Conservation (phyloP, 164 flowering plant genomes). For the Sedum album region DNA sequence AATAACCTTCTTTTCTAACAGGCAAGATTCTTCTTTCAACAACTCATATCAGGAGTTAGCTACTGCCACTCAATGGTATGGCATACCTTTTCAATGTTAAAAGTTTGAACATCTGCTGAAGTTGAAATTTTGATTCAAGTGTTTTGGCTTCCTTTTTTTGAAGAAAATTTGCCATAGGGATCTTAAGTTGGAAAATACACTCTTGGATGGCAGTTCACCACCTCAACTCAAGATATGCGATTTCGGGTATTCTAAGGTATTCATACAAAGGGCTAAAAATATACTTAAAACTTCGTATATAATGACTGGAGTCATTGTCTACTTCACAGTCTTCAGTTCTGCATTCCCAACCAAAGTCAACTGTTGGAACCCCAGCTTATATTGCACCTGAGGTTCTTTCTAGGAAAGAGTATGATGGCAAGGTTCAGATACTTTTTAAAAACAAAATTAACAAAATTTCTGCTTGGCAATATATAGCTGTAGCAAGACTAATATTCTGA, state of each 20-base stretch:
- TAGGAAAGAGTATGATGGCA: slow-evolving; percentile 3
- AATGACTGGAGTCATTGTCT: neutral
- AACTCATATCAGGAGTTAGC: slow-evolving; percentile 11
- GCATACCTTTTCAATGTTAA: neutral
- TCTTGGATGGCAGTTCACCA: slow-evolving; percentile 2
- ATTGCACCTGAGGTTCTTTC: slow-evolving; percentile 8
- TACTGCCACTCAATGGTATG: slow-evolving; percentile 10
- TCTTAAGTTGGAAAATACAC: slow-evolving; percentile 9
- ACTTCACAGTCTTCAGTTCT: slow-evolving; percentile 1
- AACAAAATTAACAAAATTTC: too few relatives aligned
- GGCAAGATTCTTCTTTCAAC: slow-evolving; percentile 10
- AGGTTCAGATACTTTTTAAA: neutral
- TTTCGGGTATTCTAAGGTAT: slow-evolving; percentile 7
- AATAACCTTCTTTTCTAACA: neutral
- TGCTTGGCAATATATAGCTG: neutral
- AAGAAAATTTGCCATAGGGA: slow-evolving; percentile 9
- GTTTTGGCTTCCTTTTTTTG: neutral
- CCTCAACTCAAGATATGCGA: slow-evolving; percentile 9
- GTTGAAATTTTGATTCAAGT: neutral
- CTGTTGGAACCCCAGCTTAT: slow-evolving; percentile 9
- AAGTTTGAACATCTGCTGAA: neutral
- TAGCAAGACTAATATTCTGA: neutral
- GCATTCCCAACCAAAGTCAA: slow-evolving; percentile 10
- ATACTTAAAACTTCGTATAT: neutral
- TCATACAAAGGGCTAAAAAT: neutral